phyloP scores from a whole-genome alignment of 345 rosid species.

The Trapa bicornis region DNA sequence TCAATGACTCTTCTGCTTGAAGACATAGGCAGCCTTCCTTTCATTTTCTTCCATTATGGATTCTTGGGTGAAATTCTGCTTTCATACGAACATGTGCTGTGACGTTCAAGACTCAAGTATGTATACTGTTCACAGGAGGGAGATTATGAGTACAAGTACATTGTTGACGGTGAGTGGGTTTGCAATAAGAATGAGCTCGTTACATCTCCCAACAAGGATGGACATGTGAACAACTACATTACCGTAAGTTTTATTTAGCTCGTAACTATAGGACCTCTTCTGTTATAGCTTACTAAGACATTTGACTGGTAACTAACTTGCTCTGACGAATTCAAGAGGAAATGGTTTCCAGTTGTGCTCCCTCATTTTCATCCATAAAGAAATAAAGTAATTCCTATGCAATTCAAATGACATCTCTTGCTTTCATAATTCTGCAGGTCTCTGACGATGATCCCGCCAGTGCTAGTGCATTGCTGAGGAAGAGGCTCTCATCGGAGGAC shows the following conservation, averaged over 20 bases:
- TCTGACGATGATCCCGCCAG: conserved; percentile 28
- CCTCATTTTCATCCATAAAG: not conserved
- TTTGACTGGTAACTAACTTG: not conserved
- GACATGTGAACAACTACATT: conserved; percentile 67
- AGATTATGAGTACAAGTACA: conserved; percentile 76
- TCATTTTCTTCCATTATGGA: not conserved
- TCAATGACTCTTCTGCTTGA: not conserved
- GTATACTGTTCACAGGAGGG: conserved; percentile 57
- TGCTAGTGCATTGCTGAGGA: conserved; percentile 26
- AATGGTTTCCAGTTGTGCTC: not conserved
- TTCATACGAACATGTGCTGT: not conserved
- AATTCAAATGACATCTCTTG: not conserved
- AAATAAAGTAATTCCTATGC: not conserved
- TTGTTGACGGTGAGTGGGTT: conserved; percentile 73
- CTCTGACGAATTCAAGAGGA: not conserved
- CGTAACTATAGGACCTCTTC: not conserved
- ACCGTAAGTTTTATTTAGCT: conserved; percentile 27
- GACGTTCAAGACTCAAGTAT: not conserved
- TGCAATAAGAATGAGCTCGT: conserved; percentile 45
- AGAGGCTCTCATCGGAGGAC: conserved; percentile 43
- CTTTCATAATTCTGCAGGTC: conserved; percentile 32
- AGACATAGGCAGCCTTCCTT: not conserved
- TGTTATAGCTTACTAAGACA: not conserved
- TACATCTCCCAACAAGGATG: conserved; percentile 60
- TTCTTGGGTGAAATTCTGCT: not conserved